Evolutionary conservation across 306 rosid species (phyloP), one percentile per base, ranked within the genome.

Genomic region (Senna siamea): DNA sequence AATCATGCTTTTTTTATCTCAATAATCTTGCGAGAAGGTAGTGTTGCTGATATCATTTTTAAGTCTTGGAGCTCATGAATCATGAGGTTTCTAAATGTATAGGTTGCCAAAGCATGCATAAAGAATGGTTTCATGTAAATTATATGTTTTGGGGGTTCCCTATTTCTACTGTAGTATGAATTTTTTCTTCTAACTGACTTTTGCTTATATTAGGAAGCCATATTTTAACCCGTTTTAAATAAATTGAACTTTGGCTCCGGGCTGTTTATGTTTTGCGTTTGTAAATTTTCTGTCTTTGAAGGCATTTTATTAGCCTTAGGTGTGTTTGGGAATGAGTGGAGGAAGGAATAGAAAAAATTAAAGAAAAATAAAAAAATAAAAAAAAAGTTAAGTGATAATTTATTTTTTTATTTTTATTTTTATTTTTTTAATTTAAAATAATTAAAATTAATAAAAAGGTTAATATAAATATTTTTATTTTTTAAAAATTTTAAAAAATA

Each of bases 21-120:
- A 41, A 73, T 80, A 73, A 66, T 61, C 78, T 77, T 82, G 67
- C 60, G 26, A 62, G 58, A 81, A 66, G 74, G 73, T 75, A 77
- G 81, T 76, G 79, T 85, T 77, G 83, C 83, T 75, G 84, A 73
- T 86, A 70, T 74, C 64, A 69, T 74, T 60, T 74, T 60, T 14
- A 61, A 74, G 76, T 60, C 34, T 53, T 43, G 76, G 19, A 68
- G 73, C 74, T 35, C 19, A 43, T 52, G 76, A 66, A 67, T 18
- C 28, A 32, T 41, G 76, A 66, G 69, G 38, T 75, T 69, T 46
- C 71, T 15, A 74, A 79, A 73, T 60, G 74, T 54, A 63, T 72
- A 69, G 61, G 69, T 54, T 62, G 56, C 66, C 20, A 26, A 19
- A n/a, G n/a, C n/a, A 58, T 12, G 44, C 73, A 17, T 73, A 70